Percentiles rank a stretch among this genome's conserved stretches.
These are phyloP conservation scores for Penicillium sp. DNA, from an alignment of 2,329 filamentous ascomycete genomes.

Conservation along the genomic window DNA sequence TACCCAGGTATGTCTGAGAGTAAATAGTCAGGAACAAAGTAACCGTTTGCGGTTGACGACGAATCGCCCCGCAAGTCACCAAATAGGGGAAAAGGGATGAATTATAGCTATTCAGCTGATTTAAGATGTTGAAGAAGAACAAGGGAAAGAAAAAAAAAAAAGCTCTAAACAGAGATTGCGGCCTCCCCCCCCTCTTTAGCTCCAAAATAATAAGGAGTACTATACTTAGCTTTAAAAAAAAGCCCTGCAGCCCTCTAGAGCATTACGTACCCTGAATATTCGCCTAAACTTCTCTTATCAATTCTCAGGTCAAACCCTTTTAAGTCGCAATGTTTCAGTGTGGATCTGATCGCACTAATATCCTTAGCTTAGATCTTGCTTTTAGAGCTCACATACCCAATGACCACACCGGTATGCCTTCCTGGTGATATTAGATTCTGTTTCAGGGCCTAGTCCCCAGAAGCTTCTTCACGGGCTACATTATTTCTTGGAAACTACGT, in stretches of 20 bases:
- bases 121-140: background rate
- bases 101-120: background rate
- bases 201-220: background rate
- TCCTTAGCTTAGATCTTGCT: constrained; percentile 17
- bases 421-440: background rate
- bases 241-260: background rate
- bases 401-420: background rate
- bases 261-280: constrained; percentile 20
- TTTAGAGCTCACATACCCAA: background rate
- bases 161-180: background rate
- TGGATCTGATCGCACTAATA: constrained; percentile 23
- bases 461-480: constrained; percentile 5
- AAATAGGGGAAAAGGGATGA: background rate
- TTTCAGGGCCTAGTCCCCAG: background rate
- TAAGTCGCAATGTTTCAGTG: constrained; percentile 23
- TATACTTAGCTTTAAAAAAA: background rate
- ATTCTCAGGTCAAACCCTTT: background rate
- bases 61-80: constrained; percentile 18
- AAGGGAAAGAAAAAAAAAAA: background rate
- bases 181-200: background rate
- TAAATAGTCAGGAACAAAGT: background rate
- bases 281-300: background rate
- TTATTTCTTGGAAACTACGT: constrained; percentile 3
- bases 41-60: constrained; percentile 37
- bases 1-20: constrained; percentile 3